Conservation (phyloP, 2,329 filamentous ascomycete genomes). For the Aspergillus nomiae region DNA sequence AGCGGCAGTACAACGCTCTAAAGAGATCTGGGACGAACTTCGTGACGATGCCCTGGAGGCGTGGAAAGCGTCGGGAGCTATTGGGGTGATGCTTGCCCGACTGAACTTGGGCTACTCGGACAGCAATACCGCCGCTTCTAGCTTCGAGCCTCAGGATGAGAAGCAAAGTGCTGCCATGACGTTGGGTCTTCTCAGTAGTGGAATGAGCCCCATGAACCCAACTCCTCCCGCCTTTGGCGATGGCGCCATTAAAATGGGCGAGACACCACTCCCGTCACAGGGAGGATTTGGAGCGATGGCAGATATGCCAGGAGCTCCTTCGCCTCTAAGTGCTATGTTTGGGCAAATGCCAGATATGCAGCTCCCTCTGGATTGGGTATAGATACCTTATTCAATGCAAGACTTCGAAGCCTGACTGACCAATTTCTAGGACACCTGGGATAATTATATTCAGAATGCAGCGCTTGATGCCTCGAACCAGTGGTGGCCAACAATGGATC, state of each 20-base stretch:
- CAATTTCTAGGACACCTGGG: conserved; percentile 62
- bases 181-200: conserved; percentile 67
- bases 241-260: conserved; percentile 31
- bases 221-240: conserved; percentile 34
- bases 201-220: conserved; percentile 54
- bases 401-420: conserved; percentile 28
- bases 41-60: conserved; percentile 83
- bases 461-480: conserved; percentile 45
- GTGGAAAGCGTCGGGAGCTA: conserved; percentile 77
- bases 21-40: conserved; percentile 77
- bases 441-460: conserved; percentile 67
- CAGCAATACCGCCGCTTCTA: conserved; percentile 21
- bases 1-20: conserved; percentile 68
- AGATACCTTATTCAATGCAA: conserved; percentile 24
- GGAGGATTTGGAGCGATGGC: conserved; percentile 30
- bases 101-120: conserved; percentile 51
- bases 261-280: conserved; percentile 27
- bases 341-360: conserved; percentile 58
- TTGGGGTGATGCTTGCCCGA: conserved; percentile 84
- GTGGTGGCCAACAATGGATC: conserved; percentile 41
- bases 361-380: conserved; percentile 65
- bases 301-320: conserved; percentile 47
- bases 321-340: conserved; percentile 59
- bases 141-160: conserved; percentile 52
- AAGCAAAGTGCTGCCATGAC: conserved; percentile 71